These are phyloP conservation scores for Castanea mollissima DNA, from an alignment of 306 rosid species.

Conservation along the genomic window DNA sequence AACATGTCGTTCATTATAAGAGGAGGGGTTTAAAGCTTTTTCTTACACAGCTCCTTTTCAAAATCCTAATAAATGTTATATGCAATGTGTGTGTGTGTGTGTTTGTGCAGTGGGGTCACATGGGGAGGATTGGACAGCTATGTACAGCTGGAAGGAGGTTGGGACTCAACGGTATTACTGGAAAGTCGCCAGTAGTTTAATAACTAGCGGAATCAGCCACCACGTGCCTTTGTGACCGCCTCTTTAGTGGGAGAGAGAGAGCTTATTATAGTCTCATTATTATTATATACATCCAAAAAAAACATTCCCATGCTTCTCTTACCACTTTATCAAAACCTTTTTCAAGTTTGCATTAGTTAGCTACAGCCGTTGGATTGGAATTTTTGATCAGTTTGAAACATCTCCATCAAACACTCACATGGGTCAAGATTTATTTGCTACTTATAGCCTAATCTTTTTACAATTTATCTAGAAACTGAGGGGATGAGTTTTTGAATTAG, in stretches of 20 bases:
- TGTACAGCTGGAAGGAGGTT: constrained; percentile 54
- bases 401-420: not conserved
- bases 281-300: not conserved
- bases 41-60: not conserved
- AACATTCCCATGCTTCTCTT: not conserved
- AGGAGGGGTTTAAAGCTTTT: not conserved
- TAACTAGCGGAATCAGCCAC: constrained; percentile 30
- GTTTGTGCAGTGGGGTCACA: constrained; percentile 22
- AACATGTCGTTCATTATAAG: not conserved
- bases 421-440: not conserved
- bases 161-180: constrained; percentile 57
- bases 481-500: too few relatives aligned
- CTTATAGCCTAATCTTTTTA: not conserved
- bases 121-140: constrained; percentile 47
- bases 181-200: constrained; percentile 37
- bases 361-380: not conserved
- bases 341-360: not conserved
- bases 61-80: constrained; percentile 10
- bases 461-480: not conserved
- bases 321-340: not conserved
- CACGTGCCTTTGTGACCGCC: constrained; percentile 47
- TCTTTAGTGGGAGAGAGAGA: constrained; percentile 14
- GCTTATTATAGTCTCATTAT: constrained; percentile 15
- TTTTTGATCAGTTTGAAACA: not conserved
- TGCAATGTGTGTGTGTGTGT: not conserved